Conservation (phyloP, 2,329 filamentous ascomycete species). For the Alternaria ventricosa region DNA sequence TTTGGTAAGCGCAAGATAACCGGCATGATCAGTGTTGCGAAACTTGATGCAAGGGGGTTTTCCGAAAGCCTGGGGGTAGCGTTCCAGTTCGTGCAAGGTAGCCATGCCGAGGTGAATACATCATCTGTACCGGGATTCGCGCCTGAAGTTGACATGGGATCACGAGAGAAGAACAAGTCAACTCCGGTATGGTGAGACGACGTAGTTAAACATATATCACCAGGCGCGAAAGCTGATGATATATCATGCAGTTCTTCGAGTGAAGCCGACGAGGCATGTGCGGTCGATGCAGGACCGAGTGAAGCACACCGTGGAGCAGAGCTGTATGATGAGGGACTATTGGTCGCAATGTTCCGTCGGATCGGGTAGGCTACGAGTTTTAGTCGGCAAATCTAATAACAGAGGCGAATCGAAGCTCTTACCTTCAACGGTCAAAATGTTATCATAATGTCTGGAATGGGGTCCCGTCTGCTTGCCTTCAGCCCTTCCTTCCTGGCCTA, state of each 20-base stretch:
- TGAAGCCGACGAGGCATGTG: background rate
- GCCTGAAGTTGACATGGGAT: background rate
- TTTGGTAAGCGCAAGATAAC: background rate
- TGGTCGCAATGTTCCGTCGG: background rate
- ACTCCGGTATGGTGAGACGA: background rate
- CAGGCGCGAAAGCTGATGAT: background rate
- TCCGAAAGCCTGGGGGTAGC: too few species aligned
- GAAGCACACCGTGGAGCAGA: background rate
- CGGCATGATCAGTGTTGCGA: background rate
- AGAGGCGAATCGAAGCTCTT: too few species aligned
- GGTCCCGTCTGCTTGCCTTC: background rate
- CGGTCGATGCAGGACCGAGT: background rate
- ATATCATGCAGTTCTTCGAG: background rate
- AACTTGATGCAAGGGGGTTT: too few species aligned
- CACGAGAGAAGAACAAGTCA: background rate
- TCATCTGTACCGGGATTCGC: background rate
- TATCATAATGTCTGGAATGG: too few species aligned
- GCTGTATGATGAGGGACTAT: background rate
- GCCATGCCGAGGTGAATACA: background rate
- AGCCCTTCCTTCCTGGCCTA: rapidly evolving
- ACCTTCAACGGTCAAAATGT: too few species aligned
- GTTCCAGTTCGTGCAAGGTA: too few species aligned
- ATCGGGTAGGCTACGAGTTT: too few species aligned
- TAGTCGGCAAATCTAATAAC: too few species aligned
- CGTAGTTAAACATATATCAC: background rate